phyloP scores from a whole-genome alignment of 1,139 yeast species.

The Casaregolazyma suthepensis region DNA sequence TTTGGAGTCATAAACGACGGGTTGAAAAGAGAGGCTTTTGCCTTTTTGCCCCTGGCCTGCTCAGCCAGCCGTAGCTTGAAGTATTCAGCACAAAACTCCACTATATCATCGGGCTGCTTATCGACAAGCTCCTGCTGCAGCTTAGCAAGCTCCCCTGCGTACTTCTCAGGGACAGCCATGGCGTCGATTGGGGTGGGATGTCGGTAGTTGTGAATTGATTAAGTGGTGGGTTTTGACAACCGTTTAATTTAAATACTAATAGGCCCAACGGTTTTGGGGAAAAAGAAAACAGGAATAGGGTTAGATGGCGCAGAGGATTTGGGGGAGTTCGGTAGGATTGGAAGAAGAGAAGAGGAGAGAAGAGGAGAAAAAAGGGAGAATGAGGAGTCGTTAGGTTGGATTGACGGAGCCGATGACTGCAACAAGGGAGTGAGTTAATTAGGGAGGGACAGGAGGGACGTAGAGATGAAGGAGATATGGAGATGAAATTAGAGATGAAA shows the following conservation, averaged over 20 bases:
- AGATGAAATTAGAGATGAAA: too few relatives aligned
- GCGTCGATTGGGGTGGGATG: background rate
- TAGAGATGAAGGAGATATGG: too few relatives aligned
- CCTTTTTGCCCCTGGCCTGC: slow-evolving; percentile 12
- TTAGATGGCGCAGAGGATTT: background rate
- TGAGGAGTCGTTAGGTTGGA: too few relatives aligned
- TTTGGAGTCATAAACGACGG: background rate
- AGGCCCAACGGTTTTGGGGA: background rate
- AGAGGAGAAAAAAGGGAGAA: background rate
- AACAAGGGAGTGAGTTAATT: too few relatives aligned
- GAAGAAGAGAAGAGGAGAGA: background rate
- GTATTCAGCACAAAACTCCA: slow-evolving; percentile 71
- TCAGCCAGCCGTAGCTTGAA: slow-evolving; percentile 57
- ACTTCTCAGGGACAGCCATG: slow-evolving; percentile 37
- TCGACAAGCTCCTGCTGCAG: slow-evolving; percentile 57
- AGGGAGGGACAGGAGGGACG: too few relatives aligned
- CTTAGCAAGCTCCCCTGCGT: slow-evolving; percentile 51
- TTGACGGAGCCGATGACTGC: too few relatives aligned
- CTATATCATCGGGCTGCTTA: slow-evolving; percentile 59
- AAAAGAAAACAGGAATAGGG: background rate
- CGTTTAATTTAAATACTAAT: background rate
- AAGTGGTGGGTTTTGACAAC: background rate
- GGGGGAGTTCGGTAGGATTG: background rate
- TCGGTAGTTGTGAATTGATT: background rate
- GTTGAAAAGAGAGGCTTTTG: background rate